phyloP scores from a whole-genome alignment of 345 rosid species.

The Dovyalis caffra region DNA sequence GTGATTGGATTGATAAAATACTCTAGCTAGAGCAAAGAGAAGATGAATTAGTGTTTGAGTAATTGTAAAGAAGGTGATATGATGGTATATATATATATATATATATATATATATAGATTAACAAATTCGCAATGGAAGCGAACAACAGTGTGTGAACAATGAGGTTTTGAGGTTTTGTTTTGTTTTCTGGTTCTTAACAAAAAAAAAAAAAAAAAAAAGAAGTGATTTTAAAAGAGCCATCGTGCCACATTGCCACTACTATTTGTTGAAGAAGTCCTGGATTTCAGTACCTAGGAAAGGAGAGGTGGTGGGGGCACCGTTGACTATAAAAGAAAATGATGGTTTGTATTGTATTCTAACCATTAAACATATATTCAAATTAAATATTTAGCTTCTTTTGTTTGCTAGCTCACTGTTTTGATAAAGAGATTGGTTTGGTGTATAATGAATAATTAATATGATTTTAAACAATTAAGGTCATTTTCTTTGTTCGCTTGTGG shows the following conservation, averaged over 20 bases:
- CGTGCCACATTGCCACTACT: too few relatives aligned
- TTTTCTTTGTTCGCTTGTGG: constrained; percentile 15
- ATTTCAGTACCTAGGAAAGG: constrained; percentile 14
- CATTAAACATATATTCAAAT: neutral
- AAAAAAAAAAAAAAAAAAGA: too few relatives aligned
- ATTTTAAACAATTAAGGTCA: constrained; percentile 3
- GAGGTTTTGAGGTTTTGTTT: too few relatives aligned
- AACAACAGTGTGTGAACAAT: neutral
- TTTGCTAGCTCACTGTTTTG: neutral
- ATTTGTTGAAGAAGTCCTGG: neutral
- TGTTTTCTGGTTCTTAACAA: too few relatives aligned
- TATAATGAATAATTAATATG: neutral
- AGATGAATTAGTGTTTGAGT: neutral
- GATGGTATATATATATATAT: too few relatives aligned
- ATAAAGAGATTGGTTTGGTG: neutral
- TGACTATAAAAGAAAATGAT: constrained; percentile 34
- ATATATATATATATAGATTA: too few relatives aligned
- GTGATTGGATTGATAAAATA: neutral
- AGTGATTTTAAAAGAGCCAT: neutral
- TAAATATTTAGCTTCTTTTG: constrained; percentile 2
- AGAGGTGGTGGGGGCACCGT: constrained; percentile 2
- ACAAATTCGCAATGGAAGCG: neutral
- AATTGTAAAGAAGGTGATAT: neutral
- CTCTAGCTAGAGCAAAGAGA: neutral
- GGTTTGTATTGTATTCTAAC: constrained; percentile 12